Evolutionary conservation across 805 yeast genomes (phyloP), one percentile per base, ranked within the genome.

Genomic region (Isabelozyma heimii): DNA sequence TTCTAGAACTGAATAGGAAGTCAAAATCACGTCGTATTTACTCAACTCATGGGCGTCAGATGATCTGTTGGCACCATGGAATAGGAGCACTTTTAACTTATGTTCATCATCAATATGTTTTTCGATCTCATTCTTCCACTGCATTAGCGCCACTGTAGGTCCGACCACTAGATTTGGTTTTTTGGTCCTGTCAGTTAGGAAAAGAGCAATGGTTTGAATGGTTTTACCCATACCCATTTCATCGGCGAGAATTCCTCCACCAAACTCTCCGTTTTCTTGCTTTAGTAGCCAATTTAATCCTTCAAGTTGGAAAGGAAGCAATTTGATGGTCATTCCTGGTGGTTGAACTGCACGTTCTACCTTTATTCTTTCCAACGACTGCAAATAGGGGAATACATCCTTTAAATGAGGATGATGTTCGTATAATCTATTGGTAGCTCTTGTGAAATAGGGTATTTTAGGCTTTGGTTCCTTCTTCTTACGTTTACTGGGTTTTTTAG

Each of bases 191-290:
- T 90, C 95, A 43, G 76, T 66, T 83, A 91, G 82, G 61, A 94
- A 81, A 42, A 94, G 69, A 0, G 95, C 94, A 52, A 94, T 92
- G 37, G 97, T 92, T 69, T 94, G 99, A 44, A 94, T 91, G 0
- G 99, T 94, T 60, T 94, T 94, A 53, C 99, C 99, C 98, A 94
- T 92, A 37, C 99, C 99, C 99, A 94, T 94, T 68, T 94, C 99
- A 72, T 94, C 99, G 5, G 99, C 98, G 43, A 94, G 72, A 8
- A 94, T 85, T 13, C 98, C 99, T 24, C 99, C 99, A 13, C 80
- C 76, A 66, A 87, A 92, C 40, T 75, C 78, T 20, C 88, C 76
- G 17, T 83, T 83, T 61, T 92, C 98, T 68, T 92, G 98, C 44
- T 82, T 76, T 12, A 81, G 57, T 51, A 94, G 76, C 99, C 99